Evolutionary conservation across 495 filamentous ascomycete species (phyloP), one percentile per base, ranked within the genome.

Genomic region (Aspergillus panamensis): DNA sequence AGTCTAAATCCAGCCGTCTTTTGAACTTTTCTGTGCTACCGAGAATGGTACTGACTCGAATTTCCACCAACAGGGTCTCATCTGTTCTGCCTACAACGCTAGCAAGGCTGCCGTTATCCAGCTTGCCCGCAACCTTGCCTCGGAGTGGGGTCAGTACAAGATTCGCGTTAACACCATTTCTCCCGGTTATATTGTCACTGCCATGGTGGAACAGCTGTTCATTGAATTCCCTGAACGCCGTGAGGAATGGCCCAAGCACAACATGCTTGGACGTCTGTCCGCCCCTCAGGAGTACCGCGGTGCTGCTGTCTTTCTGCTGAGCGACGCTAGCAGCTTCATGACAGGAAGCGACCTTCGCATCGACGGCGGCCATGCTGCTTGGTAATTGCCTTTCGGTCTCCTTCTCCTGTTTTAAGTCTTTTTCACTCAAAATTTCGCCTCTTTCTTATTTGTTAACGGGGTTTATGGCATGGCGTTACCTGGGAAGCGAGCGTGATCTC

Each of bases 81-180:
- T 84, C 64, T 87, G 83, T 68, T 86, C 91, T 32, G 90, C 88
- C 35, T 96, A 96, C 76, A 96, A 96, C 66, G 87, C 91, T 50
- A 91, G 87, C 67, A 96, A 96, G 72, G 90, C 90, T 5, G 92
- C 82, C 12, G 90, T 96, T 6, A 65, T 96, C 70, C 92, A 96
- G 66, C 84, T 96, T 5, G 85, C 77, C 8, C 86, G 88, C 64
- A 93, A 91, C 71, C 81, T 97, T n/a, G 93, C 92, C 6, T 70
- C 83, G 30, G 90, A 95, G 70, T 93, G 93, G 93, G 93, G 93
- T 25, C 69, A 73, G 60, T 82, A 93, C 70, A 87, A 87, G 51
- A 97, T 97, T 70, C 88, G 93, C 3, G 92, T 96, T 59, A 97
- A 97, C 76, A 95, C 92, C 40, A 86, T 97, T 64, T 96, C 90